Base-by-base conservation (phyloP, 1,139 yeast genomes). In the Kodamaea plutei region DNA sequence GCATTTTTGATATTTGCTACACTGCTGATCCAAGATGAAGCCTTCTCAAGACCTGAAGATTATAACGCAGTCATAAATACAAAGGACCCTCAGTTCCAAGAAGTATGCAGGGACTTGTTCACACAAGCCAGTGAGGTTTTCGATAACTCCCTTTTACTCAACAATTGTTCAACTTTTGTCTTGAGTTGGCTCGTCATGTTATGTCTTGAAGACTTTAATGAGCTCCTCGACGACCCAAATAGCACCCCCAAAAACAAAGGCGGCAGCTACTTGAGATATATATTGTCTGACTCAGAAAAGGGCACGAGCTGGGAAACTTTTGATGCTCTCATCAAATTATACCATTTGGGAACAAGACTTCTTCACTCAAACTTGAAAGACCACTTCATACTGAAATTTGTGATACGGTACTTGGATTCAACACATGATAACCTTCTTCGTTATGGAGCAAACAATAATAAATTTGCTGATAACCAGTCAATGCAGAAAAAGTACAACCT, bases 21-120 rank as follows among this genome's bases (percentile, higher is more conserved):
- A 15, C 63, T 63, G 31, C 58, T 75, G 27, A 51, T 79, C 8
- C 63, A 68, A 41, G 66, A 68, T 37, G 84, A 84, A 74, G 58
- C 73, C 12, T 58, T 70, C 31, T 63, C 79, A n/a, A 61, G 81
- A 43, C 77, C 85, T 0, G 51, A 54, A 9, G 82, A 77, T 42
- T 69, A 64, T 45, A 38, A 62, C 33, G 32, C 59, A 30, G 35
- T 45, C 29, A 50, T 64, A 12, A 51, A 61, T 8, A 50, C 54
- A 34, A 43, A 48, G 1, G 56, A 57, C 23, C 45, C 61, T 3
- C 56, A 45, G 20, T 52, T 57, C 13, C 57, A 56, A 20, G 37
- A 35, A 3, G 43, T 44, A 11, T 51, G 61, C 38, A 56, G 56
- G 32, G 44, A 37, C n/a, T 46, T 67, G 16, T 66, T 65, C 39